Percentiles rank a stretch among this genome's conserved stretches.
Evolutionary conservation across 139 green algal genomes (phyloP).

Genomic region (Chlorella vulgaris): DNA sequence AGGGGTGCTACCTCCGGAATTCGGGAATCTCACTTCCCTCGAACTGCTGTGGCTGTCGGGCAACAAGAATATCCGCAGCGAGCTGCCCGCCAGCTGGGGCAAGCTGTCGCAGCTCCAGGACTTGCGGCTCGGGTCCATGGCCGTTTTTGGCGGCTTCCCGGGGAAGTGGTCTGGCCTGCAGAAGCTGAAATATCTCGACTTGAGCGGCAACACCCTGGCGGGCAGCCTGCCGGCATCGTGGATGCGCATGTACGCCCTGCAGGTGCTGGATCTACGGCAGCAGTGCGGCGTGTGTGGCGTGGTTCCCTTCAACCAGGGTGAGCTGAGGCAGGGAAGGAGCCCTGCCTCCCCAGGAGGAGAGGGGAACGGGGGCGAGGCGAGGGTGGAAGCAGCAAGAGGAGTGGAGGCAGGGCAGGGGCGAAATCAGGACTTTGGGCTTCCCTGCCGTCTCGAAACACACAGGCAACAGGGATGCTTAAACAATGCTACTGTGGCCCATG

Average conservation of each 20-base stretch:
- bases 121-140: neutral
- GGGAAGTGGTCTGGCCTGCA: too few relatives aligned
- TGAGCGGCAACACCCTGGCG: neutral
- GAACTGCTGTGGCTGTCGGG: neutral
- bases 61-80: neutral
- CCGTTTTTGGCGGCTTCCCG: too few relatives aligned
- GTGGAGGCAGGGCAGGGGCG: too few relatives aligned
- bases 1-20: neutral
- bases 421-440: too few relatives aligned
- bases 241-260: neutral
- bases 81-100: neutral
- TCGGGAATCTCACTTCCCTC: neutral
- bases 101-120: neutral
- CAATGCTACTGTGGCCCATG: neutral
- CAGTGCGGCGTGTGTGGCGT: conserved; percentile 6
- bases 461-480: neutral
- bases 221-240: neutral
- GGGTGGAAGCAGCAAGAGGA: too few relatives aligned
- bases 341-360: too few relatives aligned
- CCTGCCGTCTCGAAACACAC: neutral
- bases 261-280: neutral
- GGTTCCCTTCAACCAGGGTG: neutral
- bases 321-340: too few relatives aligned
- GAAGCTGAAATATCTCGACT: too few relatives aligned
- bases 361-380: too few relatives aligned